Percentiles rank a stretch among this genome's conserved stretches.
Conservation (phyloP, 495 filamentous ascomycete genomes). For the Bryoglossum gracile region DNA sequence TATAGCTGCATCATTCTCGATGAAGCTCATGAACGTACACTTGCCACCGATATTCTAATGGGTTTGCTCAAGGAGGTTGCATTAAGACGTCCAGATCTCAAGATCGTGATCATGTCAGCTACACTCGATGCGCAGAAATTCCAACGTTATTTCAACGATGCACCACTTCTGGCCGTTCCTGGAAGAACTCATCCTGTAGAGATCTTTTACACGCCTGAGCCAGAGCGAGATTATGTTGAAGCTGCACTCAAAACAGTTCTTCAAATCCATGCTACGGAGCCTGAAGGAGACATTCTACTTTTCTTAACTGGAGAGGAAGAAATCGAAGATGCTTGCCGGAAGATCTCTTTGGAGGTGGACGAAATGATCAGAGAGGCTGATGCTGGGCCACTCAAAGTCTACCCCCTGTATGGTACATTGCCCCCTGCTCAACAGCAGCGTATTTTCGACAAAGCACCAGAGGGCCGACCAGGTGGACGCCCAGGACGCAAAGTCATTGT, state of each 20-base stretch:
- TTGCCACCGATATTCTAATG: constrained; percentile 95
- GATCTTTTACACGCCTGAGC: constrained; percentile 96
- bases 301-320: constrained; percentile 99
- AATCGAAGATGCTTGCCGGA: constrained; percentile 92
- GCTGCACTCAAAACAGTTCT: constrained; percentile 89
- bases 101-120: constrained; percentile 98
- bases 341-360: constrained; percentile 83
- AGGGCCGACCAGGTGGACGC: constrained; percentile 63
- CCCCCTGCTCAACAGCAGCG: constrained; percentile 87
- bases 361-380: constrained; percentile 87
- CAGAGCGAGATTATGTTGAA: constrained; percentile 94
- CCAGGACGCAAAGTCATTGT: constrained; percentile 95
- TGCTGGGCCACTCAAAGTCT: constrained; percentile 81
- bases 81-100: constrained; percentile 70
- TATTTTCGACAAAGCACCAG: constrained; percentile 87
- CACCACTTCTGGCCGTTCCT: constrained; percentile 87
- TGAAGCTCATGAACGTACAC: constrained; percentile 92
- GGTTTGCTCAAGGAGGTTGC: constrained; percentile 85
- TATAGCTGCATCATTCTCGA: constrained; percentile 99
- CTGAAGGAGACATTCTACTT: constrained; percentile 88
- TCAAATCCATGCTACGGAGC: constrained; percentile 90
- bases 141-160: constrained; percentile 93
- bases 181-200: constrained; percentile 95
- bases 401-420: constrained; percentile 89
- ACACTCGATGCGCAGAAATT: constrained; percentile 97